Evolutionary conservation across 768 basidiomycete species (phyloP), one percentile per base, ranked within the genome.

Genomic region (Amanita subjunquillea): DNA sequence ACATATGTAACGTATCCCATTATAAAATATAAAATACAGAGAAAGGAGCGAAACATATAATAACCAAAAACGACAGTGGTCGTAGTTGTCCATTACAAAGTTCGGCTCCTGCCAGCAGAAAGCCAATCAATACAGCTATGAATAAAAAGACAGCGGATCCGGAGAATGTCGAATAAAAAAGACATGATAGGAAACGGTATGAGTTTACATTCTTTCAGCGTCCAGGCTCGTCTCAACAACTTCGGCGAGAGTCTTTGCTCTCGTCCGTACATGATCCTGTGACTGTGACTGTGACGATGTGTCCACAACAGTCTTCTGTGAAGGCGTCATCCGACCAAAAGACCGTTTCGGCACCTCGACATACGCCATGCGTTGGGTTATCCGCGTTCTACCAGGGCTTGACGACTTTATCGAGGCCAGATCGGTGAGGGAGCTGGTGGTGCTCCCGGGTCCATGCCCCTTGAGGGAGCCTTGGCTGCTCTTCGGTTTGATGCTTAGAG

Each of bases 201-300:
- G 13, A 38, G 37, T n/a, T 40, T 22, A 41, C 9, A 48, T 22
- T 23, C 23, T 50, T 56, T 71, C 69, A 3, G 62, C 67, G 58
- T 67, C 66, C 43, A 70, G 57, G 43, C 69, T 70, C 40, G 67
- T 65, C 49, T 65, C 66, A 9, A 70, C 65, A 6, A 71, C 54
- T 54, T 71, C 68, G 3, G 30, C 59, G 17, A 69, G 58, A 20
- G 38, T 42, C 55, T 62, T 52, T 34, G 51, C 13, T 43, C 47
- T 48, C 17, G 23, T 23, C 30, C 47, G 30, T 8, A 22, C 44
- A 9, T 25, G 44, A 0, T 13, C 12, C 13, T 6, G 27, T 13
- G 27, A 6, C 43, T 44, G 43, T 44, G 23, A 10, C 42, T 9
- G 43, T 17, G 12, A 2, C 15, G 25, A 6, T 23, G 32, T 27